Evolutionary conservation across 495 filamentous ascomycete genomes (phyloP), one percentile per base, ranked within the genome.

Genomic region (Aspergillus heteromorphus): DNA sequence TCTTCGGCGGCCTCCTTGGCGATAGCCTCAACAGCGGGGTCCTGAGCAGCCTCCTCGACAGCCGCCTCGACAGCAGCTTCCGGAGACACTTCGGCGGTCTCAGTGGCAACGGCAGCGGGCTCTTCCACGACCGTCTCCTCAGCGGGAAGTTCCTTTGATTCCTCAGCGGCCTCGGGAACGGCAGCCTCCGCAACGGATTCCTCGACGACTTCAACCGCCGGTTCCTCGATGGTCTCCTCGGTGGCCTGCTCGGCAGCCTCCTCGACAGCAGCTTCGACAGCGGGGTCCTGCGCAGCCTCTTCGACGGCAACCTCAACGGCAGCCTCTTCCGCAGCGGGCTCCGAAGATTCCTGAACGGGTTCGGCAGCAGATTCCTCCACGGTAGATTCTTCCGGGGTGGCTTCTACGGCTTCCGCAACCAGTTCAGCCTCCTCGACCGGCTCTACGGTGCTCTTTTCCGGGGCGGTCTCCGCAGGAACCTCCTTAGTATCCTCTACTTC

Each of bases 161-260:
- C 51, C 40, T 53, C 50, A 40, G 48, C 11, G 11, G 42, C 51
- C 31, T 57, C 49, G 9, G 29, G 17, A 47, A 25, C 53, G 18
- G 56, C 45, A 10, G 48, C 51, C 34, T 60, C 57, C 25, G 17
- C 40, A 1, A 54, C 19, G 7, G 56, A n/a, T 36, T 58, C 55
- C 21, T 54, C 54, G 5, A 14, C 54, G 5, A 25, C 31, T 0
- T 27, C 23, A 27, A 34, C 17, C 20, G 49, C 21, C 4, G 48
- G 20, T 51, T 65, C 52, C 31, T 53, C 61, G 17, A 45, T 9
- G 8, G 17, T 4, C 41, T 54, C 36, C 16, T 49, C 57, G 16
- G 19, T 19, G 40, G 47, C 4, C 48, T 62, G 54, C 17, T 68
- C 58, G 11, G 36, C 38, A 14, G 56, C 14, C 38, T 61, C 54